Percentiles rank a stretch among this genome's conserved stretches.
Conservation (phyloP, 1,284 basidiomycete species). For the Pholiota adiposa region DNA sequence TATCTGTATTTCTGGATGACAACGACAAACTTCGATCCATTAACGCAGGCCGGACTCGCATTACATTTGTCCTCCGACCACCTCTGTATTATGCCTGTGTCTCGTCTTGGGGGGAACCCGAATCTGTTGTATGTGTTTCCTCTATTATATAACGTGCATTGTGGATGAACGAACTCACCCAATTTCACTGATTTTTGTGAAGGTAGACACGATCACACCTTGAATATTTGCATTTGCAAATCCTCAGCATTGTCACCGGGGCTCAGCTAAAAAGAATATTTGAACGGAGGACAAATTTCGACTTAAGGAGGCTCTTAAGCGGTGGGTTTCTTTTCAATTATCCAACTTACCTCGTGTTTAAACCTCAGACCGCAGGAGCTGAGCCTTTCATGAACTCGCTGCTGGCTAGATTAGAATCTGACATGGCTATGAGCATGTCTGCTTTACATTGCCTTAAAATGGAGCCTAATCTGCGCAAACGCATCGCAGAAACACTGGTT, state of each 20-base stretch:
- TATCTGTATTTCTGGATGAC: conserved; percentile 89
- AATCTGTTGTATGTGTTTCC: conserved; percentile 77
- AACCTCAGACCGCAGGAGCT: conserved; percentile 56
- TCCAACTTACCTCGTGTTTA: not conserved
- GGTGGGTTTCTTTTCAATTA: conserved; percentile 46
- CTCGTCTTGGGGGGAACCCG: conserved; percentile 92
- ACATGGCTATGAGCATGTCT: conserved; percentile 81
- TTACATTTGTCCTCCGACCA: conserved; percentile 84
- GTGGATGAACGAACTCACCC: conserved; percentile 7
- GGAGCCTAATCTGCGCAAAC: conserved; percentile 68
- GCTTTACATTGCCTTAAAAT: conserved; percentile 83
- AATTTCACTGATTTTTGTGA: conserved; percentile 44
- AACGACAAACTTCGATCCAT: conserved; percentile 83
- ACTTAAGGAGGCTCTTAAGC: conserved; percentile 83
- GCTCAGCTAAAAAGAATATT: conserved; percentile 88
- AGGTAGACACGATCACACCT: conserved; percentile 90
- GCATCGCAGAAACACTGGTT: conserved; percentile 76
- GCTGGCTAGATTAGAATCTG: conserved; percentile 71
- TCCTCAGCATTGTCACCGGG: conserved; percentile 87
- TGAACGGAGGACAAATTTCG: conserved; percentile 88
- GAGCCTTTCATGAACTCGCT: conserved; percentile 81
- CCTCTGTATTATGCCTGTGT: conserved; percentile 93
- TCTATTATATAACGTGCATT: not conserved
- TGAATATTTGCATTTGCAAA: conserved; percentile 93
- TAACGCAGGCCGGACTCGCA: conserved; percentile 75